Evolutionary conservation across 257 asterid genomes (phyloP).

Genomic region (Galeopsis tetrahit): DNA sequence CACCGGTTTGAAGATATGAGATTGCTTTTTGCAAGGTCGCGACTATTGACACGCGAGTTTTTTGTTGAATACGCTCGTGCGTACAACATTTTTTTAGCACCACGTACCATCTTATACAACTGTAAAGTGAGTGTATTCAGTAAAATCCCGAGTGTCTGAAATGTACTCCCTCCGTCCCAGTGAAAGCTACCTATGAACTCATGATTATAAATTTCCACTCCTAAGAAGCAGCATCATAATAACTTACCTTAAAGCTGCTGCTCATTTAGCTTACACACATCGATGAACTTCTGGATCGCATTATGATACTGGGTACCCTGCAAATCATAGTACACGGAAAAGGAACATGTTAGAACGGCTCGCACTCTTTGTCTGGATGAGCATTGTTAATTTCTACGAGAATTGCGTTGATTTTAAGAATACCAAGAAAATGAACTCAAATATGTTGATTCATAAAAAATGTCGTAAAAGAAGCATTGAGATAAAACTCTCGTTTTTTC

Average conservation of each 20-base stretch:
- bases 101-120: not conserved
- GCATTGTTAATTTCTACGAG: not conserved
- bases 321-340: slow-evolving; percentile 23
- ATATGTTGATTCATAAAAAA: too few species aligned
- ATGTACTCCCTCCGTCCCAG: too few species aligned
- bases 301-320: slow-evolving; percentile 96
- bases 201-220: not conserved
- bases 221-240: slow-evolving; percentile 2
- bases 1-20: slow-evolving; percentile 23
- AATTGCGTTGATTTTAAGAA: not conserved
- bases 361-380: slow-evolving; percentile 9
- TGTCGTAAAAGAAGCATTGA: too few species aligned
- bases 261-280: slow-evolving; percentile 84
- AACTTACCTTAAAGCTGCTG: slow-evolving; percentile 30
- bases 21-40: not conserved
- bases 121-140: not conserved
- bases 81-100: not conserved
- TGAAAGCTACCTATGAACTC: not conserved
- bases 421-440: too few species aligned
- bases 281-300: slow-evolving; percentile 85
- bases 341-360: slow-evolving; percentile 13
- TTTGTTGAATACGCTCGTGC: not conserved
- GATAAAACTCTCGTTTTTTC: too few species aligned
- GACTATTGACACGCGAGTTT: not conserved
- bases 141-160: not conserved